Base-by-base conservation (phyloP, 805 yeast species). In the Tetrapisispora taiwanensis region DNA sequence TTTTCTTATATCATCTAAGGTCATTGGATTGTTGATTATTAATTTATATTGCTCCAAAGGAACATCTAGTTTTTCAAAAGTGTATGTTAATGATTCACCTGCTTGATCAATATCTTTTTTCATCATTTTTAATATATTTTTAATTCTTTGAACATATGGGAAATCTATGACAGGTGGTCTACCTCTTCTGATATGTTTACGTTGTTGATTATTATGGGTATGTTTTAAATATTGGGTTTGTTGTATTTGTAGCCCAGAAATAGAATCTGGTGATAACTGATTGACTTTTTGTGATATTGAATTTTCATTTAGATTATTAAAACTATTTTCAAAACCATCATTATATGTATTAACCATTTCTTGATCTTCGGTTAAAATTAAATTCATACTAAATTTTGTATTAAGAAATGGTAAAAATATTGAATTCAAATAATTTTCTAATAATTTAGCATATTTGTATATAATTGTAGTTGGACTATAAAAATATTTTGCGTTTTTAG, bases 401-500 rank as follows among this genome's bases (percentile, higher is more conserved):
- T 28, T 37, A 4, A 37, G 17, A 18, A 27, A 27, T 13, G 40
- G 40, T 12, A 37, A 14, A n/a, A 37, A 27, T 27, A 37, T 52
- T 22, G 68, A 53, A n/a, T 54, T 58, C 26, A 67, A 56, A 30
- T 58, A 70, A 15, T 64, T 67, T 31, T 70, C 75, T 22, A 69
- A 46, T 10, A 67, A 77, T 1, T 66, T 78, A 0, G 80, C 96
- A 53, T 84, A 84, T 26, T 71, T 69, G 64, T 84, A 83, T 44
- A 83, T 81, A 19, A 69, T 67, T 1, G 88, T 77, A 7, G 73
- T 79, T 48, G 77, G 79, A 45, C 79, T 78, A 63, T 90, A 89
- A 64, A 81, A 90, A 39, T 79, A 75, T 47, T 84, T 75, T 1
- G 97, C 97, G 58, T 90, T 90, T 88, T 95, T 86, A 0, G 85